Conservation (phyloP, 2,329 filamentous ascomycete genomes). For the Trichoderma pleuroti region DNA sequence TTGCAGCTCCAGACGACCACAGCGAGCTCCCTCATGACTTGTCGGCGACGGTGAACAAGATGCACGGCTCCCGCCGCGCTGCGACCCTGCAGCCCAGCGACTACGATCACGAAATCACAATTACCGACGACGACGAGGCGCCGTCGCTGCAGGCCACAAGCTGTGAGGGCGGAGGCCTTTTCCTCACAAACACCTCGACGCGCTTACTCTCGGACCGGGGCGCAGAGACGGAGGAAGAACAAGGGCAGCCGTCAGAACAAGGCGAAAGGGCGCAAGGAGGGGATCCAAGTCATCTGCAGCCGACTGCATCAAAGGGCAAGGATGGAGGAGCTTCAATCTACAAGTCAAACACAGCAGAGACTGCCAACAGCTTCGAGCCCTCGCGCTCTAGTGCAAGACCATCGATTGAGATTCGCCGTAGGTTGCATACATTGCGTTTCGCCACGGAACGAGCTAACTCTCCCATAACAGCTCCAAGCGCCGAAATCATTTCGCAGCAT, state of each 20-base stretch:
- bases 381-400: conserved; percentile 24
- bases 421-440: background rate
- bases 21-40: conserved; percentile 23
- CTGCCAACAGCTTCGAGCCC: background rate
- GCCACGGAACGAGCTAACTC: background rate
- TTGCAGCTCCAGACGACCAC: background rate
- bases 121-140: conserved; percentile 55
- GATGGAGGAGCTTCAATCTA: background rate
- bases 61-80: conserved; percentile 53
- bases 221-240: conserved; percentile 13
- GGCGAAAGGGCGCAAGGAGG: background rate
- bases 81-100: conserved; percentile 55
- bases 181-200: conserved; percentile 18
- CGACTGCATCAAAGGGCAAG: background rate
- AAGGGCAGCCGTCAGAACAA: conserved; percentile 20
- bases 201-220: conserved; percentile 19
- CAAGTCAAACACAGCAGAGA: background rate
- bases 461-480: conserved; percentile 30
- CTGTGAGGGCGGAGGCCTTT: conserved; percentile 8
- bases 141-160: conserved; percentile 28
- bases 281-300: background rate
- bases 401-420: conserved; percentile 36
- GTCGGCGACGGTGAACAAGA: conserved; percentile 31
- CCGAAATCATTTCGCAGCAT: conserved; percentile 15
- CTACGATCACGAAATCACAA: conserved; percentile 67